phyloP scores from a whole-genome alignment of 2,329 filamentous ascomycete species.

The Didymella arachidicola region DNA sequence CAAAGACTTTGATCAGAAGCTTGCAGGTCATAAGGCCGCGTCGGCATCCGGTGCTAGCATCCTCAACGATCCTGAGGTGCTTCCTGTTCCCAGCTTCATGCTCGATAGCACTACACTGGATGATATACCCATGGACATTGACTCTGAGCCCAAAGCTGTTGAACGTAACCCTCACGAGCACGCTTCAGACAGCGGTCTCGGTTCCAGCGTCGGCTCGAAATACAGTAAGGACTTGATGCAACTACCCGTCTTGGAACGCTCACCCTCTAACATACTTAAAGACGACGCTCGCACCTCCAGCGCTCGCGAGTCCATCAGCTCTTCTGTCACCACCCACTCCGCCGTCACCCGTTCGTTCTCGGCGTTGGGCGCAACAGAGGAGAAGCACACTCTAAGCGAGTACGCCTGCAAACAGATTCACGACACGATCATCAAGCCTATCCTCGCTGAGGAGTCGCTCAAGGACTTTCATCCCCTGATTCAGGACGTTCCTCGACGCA shows the following conservation, averaged over 20 bases:
- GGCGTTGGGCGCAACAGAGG: constrained; percentile 45
- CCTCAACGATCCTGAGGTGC: constrained; percentile 58
- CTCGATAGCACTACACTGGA: constrained; percentile 49
- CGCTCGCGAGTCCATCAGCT: constrained; percentile 48
- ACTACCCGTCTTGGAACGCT: constrained; percentile 26
- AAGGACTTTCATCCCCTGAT: constrained; percentile 84
- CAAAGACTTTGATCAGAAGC: constrained; percentile 55
- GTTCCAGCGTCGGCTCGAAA: constrained; percentile 73
- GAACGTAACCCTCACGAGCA: constrained; percentile 65
- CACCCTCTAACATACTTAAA: constrained; percentile 48
- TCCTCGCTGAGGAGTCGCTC: constrained; percentile 74
- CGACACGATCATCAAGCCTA: constrained; percentile 76
- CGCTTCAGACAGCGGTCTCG: constrained; percentile 86
- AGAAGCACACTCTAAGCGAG: constrained; percentile 68
- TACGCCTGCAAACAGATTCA: constrained; percentile 80
- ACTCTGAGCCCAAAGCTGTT: constrained; percentile 50
- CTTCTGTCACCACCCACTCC: constrained; percentile 49
- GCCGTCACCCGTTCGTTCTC: constrained; percentile 57
- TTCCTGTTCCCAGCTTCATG: constrained; percentile 57
- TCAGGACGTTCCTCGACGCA: constrained; percentile 78
- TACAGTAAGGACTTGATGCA: constrained; percentile 47
- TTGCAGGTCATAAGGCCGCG: constrained; percentile 47
- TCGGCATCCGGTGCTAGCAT: constrained; percentile 48
- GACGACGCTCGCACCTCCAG: constrained; percentile 42
- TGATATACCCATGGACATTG: constrained; percentile 49